Evolutionary conservation across 2,329 filamentous ascomycete genomes (phyloP), one percentile per base, ranked within the genome.

Genomic region (Pseudogymnoascus verrucosus): DNA sequence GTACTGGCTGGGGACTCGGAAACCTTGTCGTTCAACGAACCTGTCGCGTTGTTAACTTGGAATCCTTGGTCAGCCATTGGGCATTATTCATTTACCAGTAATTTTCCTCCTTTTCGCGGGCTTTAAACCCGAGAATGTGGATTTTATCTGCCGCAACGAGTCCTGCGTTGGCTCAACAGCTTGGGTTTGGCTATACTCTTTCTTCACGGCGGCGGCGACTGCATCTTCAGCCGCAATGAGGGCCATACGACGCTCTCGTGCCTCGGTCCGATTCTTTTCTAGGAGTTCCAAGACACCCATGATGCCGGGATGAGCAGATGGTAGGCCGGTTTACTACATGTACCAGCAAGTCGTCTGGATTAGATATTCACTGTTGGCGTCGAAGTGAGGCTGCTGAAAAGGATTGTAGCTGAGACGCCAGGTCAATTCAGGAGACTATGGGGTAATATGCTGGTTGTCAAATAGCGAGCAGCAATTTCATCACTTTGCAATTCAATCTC

Each of bases 181-280:
- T 12, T 34, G 26, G n/a, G 28, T 16, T 12, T 28, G 51, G 28
- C 51, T 57, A 11, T 34, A 4, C 51, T 57, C 28, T 36, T 26
- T 21, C 28, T 14, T 57, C 28, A 57, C 16, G 16, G 10, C 16
- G n/a, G 42, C 42, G 11, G 28, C n/a, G 26, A 16, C 28, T 57
- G 51, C 51, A 34, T 57, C 51, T 28, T 34, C 51, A n/a, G 28
- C 51, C 28, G 51, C 51, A 34, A 57, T 57, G 23, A 57, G 28
- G 16, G 51, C 51, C 51, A 57, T 34, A 57, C 51, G 51, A 36
- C 28, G 51, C 28, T 57, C 51, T 36, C 51, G 26, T 57, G 51
- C 51, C 28, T 57, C 26, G 1, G 28, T 57, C 34, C 51, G 28
- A 34, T 36, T 34, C 51, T 21, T 57, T 57, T 57, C 51, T 36